phyloP scores from a whole-genome alignment of 2,329 filamentous ascomycete species.

The Pseudocercospora ulei region DNA sequence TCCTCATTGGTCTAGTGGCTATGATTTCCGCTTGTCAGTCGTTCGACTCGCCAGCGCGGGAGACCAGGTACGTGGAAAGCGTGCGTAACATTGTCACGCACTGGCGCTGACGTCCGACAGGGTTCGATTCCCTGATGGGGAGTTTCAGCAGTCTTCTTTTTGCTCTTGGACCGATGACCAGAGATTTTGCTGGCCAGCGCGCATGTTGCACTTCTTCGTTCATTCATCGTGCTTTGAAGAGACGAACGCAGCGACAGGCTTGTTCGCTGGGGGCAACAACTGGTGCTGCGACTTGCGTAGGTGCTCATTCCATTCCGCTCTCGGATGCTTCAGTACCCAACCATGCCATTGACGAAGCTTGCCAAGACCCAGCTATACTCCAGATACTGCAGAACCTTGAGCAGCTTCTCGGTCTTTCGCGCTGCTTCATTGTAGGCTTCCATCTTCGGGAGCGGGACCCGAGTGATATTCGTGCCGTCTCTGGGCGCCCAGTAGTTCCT shows the following conservation, averaged over 20 bases:
- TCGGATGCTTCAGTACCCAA: constrained; percentile 14
- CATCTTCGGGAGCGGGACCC: constrained; percentile 31
- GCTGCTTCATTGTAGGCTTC: constrained; percentile 34
- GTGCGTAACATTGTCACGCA: constrained; percentile 3
- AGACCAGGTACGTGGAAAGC: too few relatives aligned
- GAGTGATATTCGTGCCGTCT: constrained; percentile 28
- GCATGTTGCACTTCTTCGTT: too few relatives aligned
- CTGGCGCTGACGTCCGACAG: not conserved
- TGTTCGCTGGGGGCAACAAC: too few relatives aligned
- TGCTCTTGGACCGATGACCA: not conserved
- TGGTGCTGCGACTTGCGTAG: too few relatives aligned
- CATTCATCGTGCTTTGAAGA: too few relatives aligned
- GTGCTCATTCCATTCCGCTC: not conserved
- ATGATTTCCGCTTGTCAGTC: constrained; percentile 8
- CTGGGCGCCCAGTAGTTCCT: constrained; percentile 33
- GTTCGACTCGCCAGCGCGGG: not conserved
- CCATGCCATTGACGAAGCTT: constrained; percentile 28
- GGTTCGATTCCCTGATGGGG: constrained; percentile 18
- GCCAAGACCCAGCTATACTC: constrained; percentile 34
- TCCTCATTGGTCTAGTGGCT: constrained; percentile 14
- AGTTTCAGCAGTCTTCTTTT: not conserved
- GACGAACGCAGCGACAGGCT: too few relatives aligned
- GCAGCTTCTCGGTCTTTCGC: constrained; percentile 29
- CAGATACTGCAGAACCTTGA: constrained; percentile 31
- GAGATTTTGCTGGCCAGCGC: too few relatives aligned